Base-by-base conservation (phyloP, 768 basidiomycete genomes). In the Auricularia heimuer region DNA sequence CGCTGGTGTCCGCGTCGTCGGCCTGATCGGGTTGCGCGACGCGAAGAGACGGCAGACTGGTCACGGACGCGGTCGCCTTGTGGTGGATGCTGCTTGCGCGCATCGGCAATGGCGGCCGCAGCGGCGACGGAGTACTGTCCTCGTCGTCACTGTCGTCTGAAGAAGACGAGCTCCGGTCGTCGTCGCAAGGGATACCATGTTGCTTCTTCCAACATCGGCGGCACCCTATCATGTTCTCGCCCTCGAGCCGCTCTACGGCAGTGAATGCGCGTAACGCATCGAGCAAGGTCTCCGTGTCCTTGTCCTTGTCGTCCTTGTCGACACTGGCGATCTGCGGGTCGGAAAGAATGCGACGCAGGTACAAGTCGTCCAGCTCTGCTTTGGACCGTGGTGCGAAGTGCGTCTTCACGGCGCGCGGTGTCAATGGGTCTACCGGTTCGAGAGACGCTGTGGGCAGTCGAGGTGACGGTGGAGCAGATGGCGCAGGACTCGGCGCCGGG, bases 201-300 rank as follows among this genome's bases (percentile, higher is more conserved):
- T 33, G 29, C 45, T 24, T 86, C 79, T 93, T 94, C 95, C 95
- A 98, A 76, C 95, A 98, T 62, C 88, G 82, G 68, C 89, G 82
- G 73, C 95, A 98, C 0, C 94, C 94, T 63, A 97, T 94, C 78
- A 87, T 89, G 70, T 98, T 97, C 70, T 97, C 95, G 0, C 92
- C 93, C 69, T 97, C 91, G 39, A 98, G 77, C 6, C 92, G 83
- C 70, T 98, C 95, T n/a, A 97, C 94, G 3, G 88, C 82, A 0
- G 94, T 97, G 76, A 98, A 98, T 77, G 90, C 81, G 67, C 86
- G 80, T 66, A 96, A 75, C 68, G 90, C 92, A 65, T 94, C 92
- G 47, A 77, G 70, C 18, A 72, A 69, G 29, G 70, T 33, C 70
- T 91, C 89, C 34, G 88, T 77, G 0, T 86, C 83, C 54, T 82